phyloP scores from a whole-genome alignment of 1,139 yeast genomes.

The Candida sp. region DNA sequence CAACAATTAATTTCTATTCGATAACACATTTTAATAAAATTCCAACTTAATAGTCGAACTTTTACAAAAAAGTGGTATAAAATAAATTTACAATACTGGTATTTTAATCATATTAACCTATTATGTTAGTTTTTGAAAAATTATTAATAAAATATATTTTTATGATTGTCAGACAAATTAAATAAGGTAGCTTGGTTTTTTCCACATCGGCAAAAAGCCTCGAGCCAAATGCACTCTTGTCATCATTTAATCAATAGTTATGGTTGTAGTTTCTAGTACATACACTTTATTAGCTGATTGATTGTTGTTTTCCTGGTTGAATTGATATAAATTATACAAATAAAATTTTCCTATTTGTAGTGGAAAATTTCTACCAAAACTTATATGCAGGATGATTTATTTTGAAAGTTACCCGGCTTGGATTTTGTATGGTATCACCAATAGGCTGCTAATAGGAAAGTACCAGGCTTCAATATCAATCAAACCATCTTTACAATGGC shows the following conservation, averaged over 20 bases:
- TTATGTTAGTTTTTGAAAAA: constrained; percentile 3
- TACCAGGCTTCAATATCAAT: no score
- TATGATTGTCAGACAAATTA: constrained; percentile 27
- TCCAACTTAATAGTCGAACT: background rate
- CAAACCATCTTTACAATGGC: no score
- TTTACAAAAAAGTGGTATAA: background rate
- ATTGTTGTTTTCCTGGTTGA: no score
- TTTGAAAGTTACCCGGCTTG: constrained; percentile 1
- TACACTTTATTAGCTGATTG: background rate
- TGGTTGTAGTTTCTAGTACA: background rate
- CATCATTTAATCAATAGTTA: constrained; percentile 59
- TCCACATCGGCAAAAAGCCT: constrained; percentile 90
- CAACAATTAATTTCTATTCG: no score
- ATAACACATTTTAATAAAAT: background rate
- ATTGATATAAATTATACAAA: no score
- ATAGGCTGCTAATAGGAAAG: no score
- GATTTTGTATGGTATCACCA: no score
- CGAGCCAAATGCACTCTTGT: constrained; percentile 97
- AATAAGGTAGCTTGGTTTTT: constrained; percentile 85
- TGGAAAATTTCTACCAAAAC: background rate
- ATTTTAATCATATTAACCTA: background rate
- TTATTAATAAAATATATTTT: no score
- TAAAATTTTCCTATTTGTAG: background rate
- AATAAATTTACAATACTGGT: no score
- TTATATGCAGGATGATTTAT: background rate